Conservation (phyloP, 805 yeast species). For the Lipomyces japonicus region DNA sequence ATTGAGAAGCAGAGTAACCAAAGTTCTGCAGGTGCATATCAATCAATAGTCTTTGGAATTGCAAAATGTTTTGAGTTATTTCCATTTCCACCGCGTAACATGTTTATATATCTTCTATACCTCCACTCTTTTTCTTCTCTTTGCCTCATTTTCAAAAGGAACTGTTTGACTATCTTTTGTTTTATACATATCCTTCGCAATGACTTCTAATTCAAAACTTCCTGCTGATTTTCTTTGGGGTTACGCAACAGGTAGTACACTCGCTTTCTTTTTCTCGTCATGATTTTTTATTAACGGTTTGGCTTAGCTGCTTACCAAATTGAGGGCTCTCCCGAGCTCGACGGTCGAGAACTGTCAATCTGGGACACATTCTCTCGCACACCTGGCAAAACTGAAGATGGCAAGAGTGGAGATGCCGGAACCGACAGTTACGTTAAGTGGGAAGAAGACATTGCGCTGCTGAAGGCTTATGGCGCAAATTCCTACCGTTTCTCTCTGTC, state of each 20-base stretch:
- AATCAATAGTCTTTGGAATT: too few species aligned
- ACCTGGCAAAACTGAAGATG: constrained; percentile 21
- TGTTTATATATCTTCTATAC: too few species aligned
- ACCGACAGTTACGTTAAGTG: constrained; percentile 38
- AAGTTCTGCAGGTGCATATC: too few species aligned
- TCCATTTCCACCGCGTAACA: too few species aligned
- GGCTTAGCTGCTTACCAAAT: constrained; percentile 32
- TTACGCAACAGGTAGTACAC: constrained; percentile 12
- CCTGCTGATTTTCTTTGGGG: constrained; percentile 14
- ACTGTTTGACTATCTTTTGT: too few species aligned
- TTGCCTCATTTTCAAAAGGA: too few species aligned
- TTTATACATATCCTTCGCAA: too few species aligned
- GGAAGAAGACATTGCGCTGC: constrained; percentile 38
- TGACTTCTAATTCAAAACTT: background rate
- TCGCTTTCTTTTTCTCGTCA: background rate
- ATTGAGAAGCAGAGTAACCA: too few species aligned
- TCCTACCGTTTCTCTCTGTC: constrained; percentile 39
- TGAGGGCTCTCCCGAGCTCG: constrained; percentile 40
- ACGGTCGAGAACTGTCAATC: constrained; percentile 38
- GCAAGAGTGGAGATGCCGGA: constrained; percentile 33
- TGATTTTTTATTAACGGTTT: background rate
- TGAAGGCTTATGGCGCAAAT: constrained; percentile 38
- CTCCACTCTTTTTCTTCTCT: too few species aligned
- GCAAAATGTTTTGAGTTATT: too few species aligned
- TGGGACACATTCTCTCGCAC: constrained; percentile 34